A percentile compares a stretch with the other conserved stretches of the same genome.
These are phyloP conservation scores for Hypoxylon crocopeplum DNA, from an alignment of 495 filamentous ascomycete species.

Conservation along the genomic window DNA sequence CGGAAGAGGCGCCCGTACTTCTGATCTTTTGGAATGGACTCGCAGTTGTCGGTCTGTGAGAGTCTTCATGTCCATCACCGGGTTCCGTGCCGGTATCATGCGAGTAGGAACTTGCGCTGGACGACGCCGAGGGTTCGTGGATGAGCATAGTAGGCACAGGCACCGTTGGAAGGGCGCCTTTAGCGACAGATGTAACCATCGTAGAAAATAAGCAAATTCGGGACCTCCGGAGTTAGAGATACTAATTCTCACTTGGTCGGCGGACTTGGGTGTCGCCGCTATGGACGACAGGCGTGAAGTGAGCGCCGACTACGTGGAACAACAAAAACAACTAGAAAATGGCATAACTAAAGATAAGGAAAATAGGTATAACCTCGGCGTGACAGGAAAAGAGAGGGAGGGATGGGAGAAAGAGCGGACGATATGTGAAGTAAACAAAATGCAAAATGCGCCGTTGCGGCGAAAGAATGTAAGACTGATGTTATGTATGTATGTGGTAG, in stretches of 20 bases:
- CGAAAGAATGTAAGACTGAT: constrained; percentile 33
- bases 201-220: not conserved
- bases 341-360: not conserved
- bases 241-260: not conserved
- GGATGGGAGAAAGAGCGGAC: constrained; percentile 22
- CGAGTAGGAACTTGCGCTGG: constrained; percentile 36
- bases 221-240: not conserved
- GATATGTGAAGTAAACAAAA: constrained; percentile 29
- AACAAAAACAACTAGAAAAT: constrained; percentile 1
- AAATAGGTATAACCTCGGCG: constrained; percentile 2
- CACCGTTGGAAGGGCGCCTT: constrained; percentile 17
- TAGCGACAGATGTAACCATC: constrained; percentile 27
- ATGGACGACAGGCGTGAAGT: not conserved
- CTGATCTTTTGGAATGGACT: constrained; percentile 23
- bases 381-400: constrained; percentile 5
- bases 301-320: not conserved
- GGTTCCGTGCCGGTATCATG: constrained; percentile 36
- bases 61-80: constrained; percentile 21
- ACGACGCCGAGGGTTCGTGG: constrained; percentile 25
- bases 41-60: constrained; percentile 20
- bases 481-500: constrained; percentile 8
- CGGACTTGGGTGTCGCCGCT: not conserved
- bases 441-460: constrained; percentile 21
- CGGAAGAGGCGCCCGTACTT: constrained; percentile 47
- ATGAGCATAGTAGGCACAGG: constrained; percentile 20